Base-by-base conservation (phyloP, 768 basidiomycete genomes). In the Chiua virens region DNA sequence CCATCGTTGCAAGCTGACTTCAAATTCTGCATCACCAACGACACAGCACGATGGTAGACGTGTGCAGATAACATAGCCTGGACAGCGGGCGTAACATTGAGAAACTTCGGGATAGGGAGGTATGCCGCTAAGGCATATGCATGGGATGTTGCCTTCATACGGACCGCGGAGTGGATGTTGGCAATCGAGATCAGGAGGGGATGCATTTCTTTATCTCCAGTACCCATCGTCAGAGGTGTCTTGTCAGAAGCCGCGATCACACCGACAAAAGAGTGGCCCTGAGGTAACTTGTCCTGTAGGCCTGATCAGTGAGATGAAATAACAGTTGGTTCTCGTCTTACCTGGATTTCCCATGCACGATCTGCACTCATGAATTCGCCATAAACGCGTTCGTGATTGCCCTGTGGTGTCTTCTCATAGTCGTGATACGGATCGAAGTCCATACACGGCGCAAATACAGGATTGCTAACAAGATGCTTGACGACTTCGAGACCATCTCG, bases 211-310 rank as follows among this genome's bases (percentile, higher is more conserved):
- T 64, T 61, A 36, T 67, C 58, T n/a, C 70, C 67, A 3, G 66
- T 69, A 41, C 61, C 60, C 4, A 61, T 52, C 0, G 67, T 67
- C 14, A 74, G 56, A 36, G 62, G 63, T 8, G 69, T 71, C 41
- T 74, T 74, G 42, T 74, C 67, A 0, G 66, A 69, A 11, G 65
- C 65, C 1, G 56, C 46, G n/a, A 73, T 58, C 1, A 62, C 49
- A 3, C 71, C 67, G 3, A 71, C 47, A 35, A 74, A 49, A 0
- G 67, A 68, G 3, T 60, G 55, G 2, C 67, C 67, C 1, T 35
- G 4, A 5, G 59, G 64, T 38, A 55, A 25, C 5, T 13, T 8
- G 28, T 30, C 37, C 49, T 55, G 30, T 14, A 4, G 22, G 22
- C 37, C 45, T 55, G 30, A 28, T 22, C 8, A 20, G 45, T 17